Evolutionary conservation across 2,329 filamentous ascomycete species (phyloP).

Genomic region (Endothia cerciana): DNA sequence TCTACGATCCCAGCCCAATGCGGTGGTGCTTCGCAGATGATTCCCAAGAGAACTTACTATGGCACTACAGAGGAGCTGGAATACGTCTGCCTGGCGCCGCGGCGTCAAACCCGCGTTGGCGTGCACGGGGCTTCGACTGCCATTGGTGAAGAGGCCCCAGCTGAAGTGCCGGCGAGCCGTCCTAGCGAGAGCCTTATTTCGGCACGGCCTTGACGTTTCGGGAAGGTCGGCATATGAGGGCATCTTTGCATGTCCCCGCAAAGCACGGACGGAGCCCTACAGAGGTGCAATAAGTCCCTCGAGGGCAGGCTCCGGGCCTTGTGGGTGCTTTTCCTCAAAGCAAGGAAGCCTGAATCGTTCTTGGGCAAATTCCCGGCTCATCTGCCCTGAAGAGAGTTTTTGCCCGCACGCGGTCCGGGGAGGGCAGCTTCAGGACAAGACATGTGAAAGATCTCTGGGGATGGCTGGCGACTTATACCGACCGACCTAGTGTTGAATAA

Average conservation of each 20-base stretch:
- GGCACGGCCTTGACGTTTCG: background rate
- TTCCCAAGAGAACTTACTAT: background rate
- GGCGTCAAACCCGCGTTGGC: background rate
- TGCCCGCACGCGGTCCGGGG: too few species aligned
- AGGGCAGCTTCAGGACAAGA: too few species aligned
- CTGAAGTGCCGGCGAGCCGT: background rate
- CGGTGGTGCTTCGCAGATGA: background rate
- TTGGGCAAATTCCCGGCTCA: background rate
- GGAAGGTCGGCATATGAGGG: background rate
- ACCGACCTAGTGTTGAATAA: too few species aligned
- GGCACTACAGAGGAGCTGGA: background rate
- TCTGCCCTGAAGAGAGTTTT: background rate
- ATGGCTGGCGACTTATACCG: too few species aligned
- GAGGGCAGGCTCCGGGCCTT: too few species aligned
- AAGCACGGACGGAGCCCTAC: too few species aligned
- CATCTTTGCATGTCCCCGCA: too few species aligned
- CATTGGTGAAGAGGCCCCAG: background rate
- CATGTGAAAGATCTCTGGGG: too few species aligned
- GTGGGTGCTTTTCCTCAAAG: too few species aligned
- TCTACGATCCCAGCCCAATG: too few species aligned
- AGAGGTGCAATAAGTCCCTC: too few species aligned
- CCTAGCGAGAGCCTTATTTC: background rate
- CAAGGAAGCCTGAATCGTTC: too few species aligned
- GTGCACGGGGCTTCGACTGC: background rate
- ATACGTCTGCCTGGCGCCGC: background rate